These are phyloP conservation scores for Leccinum sublutescens DNA, from an alignment of 768 basidiomycete species.

Conservation along the genomic window DNA sequence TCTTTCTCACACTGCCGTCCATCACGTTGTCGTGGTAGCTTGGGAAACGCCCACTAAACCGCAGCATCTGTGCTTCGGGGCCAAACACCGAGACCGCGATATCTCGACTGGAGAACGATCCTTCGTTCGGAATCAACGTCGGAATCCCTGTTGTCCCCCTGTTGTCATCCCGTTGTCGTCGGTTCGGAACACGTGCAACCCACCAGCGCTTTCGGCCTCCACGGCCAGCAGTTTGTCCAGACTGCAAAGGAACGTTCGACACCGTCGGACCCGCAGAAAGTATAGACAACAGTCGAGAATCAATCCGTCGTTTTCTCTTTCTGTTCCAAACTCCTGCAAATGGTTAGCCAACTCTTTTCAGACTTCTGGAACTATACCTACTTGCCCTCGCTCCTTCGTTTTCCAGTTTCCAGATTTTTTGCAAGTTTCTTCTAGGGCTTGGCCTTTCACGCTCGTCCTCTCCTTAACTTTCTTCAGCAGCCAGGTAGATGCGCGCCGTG, in stretches of 20 bases:
- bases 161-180: slow-evolving; percentile 14
- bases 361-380: slow-evolving; percentile 16
- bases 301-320: slow-evolving; percentile 60
- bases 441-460: slow-evolving; percentile 54
- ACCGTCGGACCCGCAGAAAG: slow-evolving; percentile 41
- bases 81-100: slow-evolving; percentile 51
- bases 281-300: slow-evolving; percentile 77
- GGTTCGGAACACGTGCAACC: slow-evolving; percentile 15
- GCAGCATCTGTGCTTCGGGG: slow-evolving; percentile 32
- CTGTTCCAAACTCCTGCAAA: slow-evolving; percentile 25
- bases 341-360: slow-evolving; percentile 1
- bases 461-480: slow-evolving; percentile 59
- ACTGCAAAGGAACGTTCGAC: slow-evolving; percentile 61
- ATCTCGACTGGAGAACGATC: slow-evolving; percentile 47
- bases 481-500: slow-evolving; percentile 70
- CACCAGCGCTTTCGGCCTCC: slow-evolving; percentile 48
- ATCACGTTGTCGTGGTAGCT: slow-evolving; percentile 36
- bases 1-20: slow-evolving; percentile 10
- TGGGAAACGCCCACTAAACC: slow-evolving; percentile 41
- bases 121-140: slow-evolving; percentile 33
- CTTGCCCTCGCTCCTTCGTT: slow-evolving; percentile 44
- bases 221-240: slow-evolving; percentile 67
- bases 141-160: slow-evolving; percentile 13
- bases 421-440: slow-evolving; percentile 62
- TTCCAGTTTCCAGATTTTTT: slow-evolving; percentile 64